Base-by-base conservation (phyloP, 1,284 basidiomycete species). In the Rhodofomes roseus region DNA sequence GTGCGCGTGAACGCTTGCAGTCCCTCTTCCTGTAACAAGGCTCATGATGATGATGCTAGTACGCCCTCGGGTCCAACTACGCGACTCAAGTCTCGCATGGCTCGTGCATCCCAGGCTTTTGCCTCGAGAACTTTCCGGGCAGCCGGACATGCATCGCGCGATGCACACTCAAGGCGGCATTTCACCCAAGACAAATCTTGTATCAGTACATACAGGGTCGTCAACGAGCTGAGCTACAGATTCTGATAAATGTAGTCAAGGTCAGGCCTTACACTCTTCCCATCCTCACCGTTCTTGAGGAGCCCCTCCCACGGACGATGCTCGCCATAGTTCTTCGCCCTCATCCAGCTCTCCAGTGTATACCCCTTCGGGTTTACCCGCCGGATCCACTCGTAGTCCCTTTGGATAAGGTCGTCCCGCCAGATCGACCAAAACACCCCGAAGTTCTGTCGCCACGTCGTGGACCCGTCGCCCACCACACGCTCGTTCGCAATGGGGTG, bases 341-440 rank as follows among this genome's bases (percentile, higher is more conserved):
- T 59, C 68, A 72, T 72, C 70, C 70, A 72, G 23, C 50, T 65
- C 65, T 70, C 68, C 14, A 72, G 60, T 20, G 69, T 68, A 29
- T 64, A 60, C 12, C 60, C 63, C n/a, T 59, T 29, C 36, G 79
- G 77, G 60, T 81, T 72, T 1, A 76, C 63, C 37, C 65, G 69
- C 54, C 70, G 60, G 18, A 79, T 68, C 78, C 77, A 79, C 12
- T 72, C 71, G 69, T 77, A 75, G 62, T 81, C 76, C 52, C 77
- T 69, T 60, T 66, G 69, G 20, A 80, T 65, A 25, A 81, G 59
- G 62, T 79, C 75, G 62, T 81, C 79, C 27, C 74, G 68, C 69
- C 71, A 79, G 60, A 71, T 57, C 27, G 70, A 66, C 78, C 77
- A 80, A 58, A 74, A 80, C 0, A 70, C 73, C 2, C 67, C 68